phyloP scores from a whole-genome alignment of 1,139 yeast genomes.

The Geotrichum siamense region DNA sequence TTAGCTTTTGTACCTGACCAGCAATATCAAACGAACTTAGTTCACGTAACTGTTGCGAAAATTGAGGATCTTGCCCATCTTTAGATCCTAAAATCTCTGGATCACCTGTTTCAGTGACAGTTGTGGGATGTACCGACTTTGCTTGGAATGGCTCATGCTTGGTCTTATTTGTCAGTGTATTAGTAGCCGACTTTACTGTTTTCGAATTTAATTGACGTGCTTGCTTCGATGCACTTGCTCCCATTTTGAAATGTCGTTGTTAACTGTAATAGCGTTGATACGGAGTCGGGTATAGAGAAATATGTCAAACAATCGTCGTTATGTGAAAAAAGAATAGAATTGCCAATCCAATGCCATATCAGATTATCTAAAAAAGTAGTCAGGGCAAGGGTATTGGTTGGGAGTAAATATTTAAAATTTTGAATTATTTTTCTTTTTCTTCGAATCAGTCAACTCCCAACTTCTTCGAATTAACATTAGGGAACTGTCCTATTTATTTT shows the following conservation, averaged over 20 bases:
- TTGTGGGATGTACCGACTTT: background rate
- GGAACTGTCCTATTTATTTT: background rate
- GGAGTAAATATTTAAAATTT: background rate
- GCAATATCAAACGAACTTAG: slow-evolving; percentile 9
- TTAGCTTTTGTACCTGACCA: slow-evolving; percentile 5
- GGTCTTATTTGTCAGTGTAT: slow-evolving; percentile 1
- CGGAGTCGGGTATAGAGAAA: too few relatives aligned
- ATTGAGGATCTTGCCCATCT: slow-evolving; percentile 11
- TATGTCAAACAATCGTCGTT: too few relatives aligned
- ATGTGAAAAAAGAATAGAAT: too few relatives aligned
- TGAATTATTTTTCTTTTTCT: too few relatives aligned
- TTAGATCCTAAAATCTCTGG: background rate
- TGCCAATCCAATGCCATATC: too few relatives aligned
- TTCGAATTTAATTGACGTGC: slow-evolving; percentile 1
- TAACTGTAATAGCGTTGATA: too few relatives aligned
- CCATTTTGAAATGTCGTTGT: slow-evolving; percentile 3
- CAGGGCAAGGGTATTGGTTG: slow-evolving; percentile 1
- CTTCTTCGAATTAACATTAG: too few relatives aligned
- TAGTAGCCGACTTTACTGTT: background rate
- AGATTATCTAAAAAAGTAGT: too few relatives aligned
- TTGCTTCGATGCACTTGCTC: slow-evolving; percentile 13
- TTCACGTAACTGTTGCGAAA: slow-evolving; percentile 7
- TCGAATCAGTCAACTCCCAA: too few relatives aligned
- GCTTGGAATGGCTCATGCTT: slow-evolving; percentile 7
- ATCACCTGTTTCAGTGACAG: background rate